Evolutionary conservation across 495 filamentous ascomycete genomes (phyloP).

Genomic region (Echria macrotheca): DNA sequence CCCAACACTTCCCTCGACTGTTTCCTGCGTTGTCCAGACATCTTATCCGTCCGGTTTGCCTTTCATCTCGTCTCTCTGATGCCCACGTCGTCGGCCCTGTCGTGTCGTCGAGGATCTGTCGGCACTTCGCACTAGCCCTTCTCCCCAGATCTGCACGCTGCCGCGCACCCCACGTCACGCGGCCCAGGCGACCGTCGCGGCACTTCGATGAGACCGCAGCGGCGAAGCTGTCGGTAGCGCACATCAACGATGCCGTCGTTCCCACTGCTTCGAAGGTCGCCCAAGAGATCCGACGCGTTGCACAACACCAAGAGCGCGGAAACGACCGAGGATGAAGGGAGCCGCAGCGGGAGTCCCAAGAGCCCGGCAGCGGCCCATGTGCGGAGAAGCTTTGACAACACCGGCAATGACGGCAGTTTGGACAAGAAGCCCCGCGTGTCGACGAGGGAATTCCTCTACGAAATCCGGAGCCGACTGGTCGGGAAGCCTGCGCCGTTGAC

Average conservation of each 20-base stretch:
- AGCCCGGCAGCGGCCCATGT: background rate
- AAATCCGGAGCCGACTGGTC: constrained; percentile 24
- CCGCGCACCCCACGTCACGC: background rate
- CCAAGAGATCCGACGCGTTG: constrained; percentile 12
- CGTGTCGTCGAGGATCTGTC: background rate
- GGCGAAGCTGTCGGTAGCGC: constrained; percentile 5
- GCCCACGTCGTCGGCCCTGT: background rate
- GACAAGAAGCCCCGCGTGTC: constrained; percentile 7
- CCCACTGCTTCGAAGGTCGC: constrained; percentile 24
- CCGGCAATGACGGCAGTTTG: too few species aligned
- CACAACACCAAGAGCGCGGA: constrained; percentile 1
- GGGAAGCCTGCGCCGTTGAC: constrained; percentile 22
- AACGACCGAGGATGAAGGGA: constrained; percentile 15
- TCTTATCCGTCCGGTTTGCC: background rate
- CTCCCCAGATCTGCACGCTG: constrained; percentile 6
- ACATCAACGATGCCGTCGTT: constrained; percentile 28
- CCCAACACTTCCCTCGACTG: background rate
- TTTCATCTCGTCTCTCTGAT: background rate
- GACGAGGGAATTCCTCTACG: constrained; percentile 30
- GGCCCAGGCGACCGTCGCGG: background rate
- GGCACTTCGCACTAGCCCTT: background rate
- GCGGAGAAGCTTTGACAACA: background rate
- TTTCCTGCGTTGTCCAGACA: background rate
- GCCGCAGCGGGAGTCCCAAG: background rate
- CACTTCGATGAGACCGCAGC: constrained; percentile 15